Percentiles rank a stretch among this genome's conserved stretches.
phyloP scores from a whole-genome alignment of 345 rosid species.

The Syzygium jambos region DNA sequence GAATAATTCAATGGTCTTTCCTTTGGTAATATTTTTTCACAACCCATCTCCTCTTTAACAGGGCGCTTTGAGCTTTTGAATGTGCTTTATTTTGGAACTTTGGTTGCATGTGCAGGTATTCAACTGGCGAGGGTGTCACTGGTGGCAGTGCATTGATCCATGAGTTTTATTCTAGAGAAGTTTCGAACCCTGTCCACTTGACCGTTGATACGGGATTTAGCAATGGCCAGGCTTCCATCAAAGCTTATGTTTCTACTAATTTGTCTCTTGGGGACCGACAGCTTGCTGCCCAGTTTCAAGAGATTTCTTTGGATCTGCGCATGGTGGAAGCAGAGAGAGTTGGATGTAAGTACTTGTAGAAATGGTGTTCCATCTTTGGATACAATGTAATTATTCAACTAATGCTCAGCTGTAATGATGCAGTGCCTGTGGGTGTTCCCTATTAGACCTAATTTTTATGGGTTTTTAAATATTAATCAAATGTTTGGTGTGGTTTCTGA shows the following conservation, averaged over 20 bases:
- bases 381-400: not conserved
- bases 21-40: not conserved
- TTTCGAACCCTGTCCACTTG: constrained; percentile 75
- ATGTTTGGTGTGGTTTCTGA: not conserved
- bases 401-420: not conserved
- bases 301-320: constrained; percentile 89
- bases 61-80: not conserved
- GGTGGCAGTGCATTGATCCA: constrained; percentile 92
- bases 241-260: constrained; percentile 72
- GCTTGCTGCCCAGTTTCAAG: constrained; percentile 93
- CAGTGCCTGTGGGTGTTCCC: not conserved
- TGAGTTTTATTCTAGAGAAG: constrained; percentile 87
- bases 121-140: constrained; percentile 86
- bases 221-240: constrained; percentile 67
- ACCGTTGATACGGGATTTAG: constrained; percentile 83
- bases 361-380: not conserved
- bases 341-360: constrained; percentile 58
- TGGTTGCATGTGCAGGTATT: constrained; percentile 48
- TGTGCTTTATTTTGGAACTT: not conserved
- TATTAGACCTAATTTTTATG: not conserved
- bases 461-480: not conserved
- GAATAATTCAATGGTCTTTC: not conserved
- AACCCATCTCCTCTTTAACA: not conserved
- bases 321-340: constrained; percentile 93
- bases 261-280: constrained; percentile 79